Conservation (phyloP, 345 rosid species). For the Sonneratia caseolaris region DNA sequence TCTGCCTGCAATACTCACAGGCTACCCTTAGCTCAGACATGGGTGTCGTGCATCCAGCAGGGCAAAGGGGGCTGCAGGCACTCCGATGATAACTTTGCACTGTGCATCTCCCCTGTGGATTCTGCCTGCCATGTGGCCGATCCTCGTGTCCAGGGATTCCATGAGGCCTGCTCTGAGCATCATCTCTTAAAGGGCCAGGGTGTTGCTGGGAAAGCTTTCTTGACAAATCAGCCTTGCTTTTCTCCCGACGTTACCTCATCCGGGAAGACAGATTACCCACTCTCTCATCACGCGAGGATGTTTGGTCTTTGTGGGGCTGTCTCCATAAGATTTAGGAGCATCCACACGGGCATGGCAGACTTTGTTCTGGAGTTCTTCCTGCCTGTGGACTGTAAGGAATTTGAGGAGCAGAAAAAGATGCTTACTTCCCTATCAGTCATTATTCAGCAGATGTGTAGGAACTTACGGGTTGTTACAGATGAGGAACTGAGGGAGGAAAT, state of each 20-base stretch:
- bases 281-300: constrained; percentile 86
- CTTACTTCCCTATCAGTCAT: constrained; percentile 55
- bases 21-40: constrained; percentile 79
- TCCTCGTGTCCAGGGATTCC: constrained; percentile 46
- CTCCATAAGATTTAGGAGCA: constrained; percentile 69
- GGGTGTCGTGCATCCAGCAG: constrained; percentile 75
- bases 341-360: constrained; percentile 55
- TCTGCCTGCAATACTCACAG: constrained; percentile 65
- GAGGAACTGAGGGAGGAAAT: constrained; percentile 59
- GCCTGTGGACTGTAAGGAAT: constrained; percentile 55
- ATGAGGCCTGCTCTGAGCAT: constrained; percentile 89
- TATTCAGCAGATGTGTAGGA: constrained; percentile 61
- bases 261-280: constrained; percentile 70
- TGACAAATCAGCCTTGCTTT: constrained; percentile 93
- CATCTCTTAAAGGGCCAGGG: constrained; percentile 94
- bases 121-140: constrained; percentile 60
- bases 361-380: constrained; percentile 92
- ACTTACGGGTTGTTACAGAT: constrained; percentile 63
- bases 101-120: constrained; percentile 74
- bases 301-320: constrained; percentile 68
- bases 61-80: constrained; percentile 77
- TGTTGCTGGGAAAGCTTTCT: constrained; percentile 73
- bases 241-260: constrained; percentile 47
- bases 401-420: constrained; percentile 56
- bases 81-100: constrained; percentile 54